Conservation (phyloP, 495 filamentous ascomycete genomes). For the Parathielavia hyrcaniae region DNA sequence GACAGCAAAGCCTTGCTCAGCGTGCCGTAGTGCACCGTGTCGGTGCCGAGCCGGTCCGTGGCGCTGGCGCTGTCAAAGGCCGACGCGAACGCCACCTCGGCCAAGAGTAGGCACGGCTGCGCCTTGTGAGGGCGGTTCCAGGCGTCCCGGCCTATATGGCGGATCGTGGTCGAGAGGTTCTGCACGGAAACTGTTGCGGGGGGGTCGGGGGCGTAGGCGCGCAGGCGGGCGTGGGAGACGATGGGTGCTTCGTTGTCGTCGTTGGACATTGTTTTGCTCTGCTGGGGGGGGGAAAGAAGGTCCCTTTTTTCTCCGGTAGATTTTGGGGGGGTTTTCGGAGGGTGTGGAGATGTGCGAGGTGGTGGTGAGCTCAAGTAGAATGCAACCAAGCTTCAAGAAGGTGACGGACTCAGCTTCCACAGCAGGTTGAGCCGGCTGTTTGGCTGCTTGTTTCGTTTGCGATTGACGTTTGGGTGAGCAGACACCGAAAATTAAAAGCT, state of each 20-base stretch:
- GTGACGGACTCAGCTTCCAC: too few relatives aligned
- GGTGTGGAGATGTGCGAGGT: too few relatives aligned
- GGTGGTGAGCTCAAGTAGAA: too few relatives aligned
- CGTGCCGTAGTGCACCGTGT: conserved; percentile 57
- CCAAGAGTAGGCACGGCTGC: conserved; percentile 52
- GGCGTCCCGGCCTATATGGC: conserved; percentile 44
- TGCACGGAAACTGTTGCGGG: conserved; percentile 42
- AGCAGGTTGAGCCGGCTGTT: too few relatives aligned
- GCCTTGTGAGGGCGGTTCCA: conserved; percentile 47
- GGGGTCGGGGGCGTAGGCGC: conserved; percentile 33
- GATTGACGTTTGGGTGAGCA: too few relatives aligned
- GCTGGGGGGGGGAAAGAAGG: neutral
- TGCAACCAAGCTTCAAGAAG: too few relatives aligned
- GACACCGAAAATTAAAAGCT: too few relatives aligned
- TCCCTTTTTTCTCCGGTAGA: neutral
- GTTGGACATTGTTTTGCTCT: conserved; percentile 5
- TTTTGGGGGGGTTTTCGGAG: neutral
- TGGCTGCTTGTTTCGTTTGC: too few relatives aligned
- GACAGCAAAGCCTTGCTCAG: conserved; percentile 49
- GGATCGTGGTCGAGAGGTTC: conserved; percentile 44
- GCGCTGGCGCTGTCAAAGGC: conserved; percentile 45
- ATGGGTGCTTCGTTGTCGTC: conserved; percentile 14
- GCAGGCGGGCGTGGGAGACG: conserved; percentile 31
- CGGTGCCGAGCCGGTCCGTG: conserved; percentile 43
- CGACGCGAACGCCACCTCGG: conserved; percentile 41